Conservation (phyloP, 2,329 filamentous ascomycete species). For the Chaetomium sp. region DNA sequence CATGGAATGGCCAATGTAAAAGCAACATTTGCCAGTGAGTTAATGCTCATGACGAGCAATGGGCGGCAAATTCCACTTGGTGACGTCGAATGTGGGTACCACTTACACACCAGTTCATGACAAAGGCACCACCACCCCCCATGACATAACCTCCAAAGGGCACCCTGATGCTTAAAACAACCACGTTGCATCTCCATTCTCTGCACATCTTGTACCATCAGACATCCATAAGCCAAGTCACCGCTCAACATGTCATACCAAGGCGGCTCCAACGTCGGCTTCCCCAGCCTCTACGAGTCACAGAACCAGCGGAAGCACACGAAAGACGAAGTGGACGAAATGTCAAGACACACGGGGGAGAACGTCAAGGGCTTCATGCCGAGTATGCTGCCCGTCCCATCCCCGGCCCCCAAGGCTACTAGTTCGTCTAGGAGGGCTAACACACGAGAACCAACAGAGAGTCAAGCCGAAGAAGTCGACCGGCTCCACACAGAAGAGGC, state of each 20-base stretch:
- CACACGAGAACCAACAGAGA: conserved; percentile 18
- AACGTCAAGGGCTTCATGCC: conserved; percentile 32
- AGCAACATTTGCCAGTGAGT: background rate
- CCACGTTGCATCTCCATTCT: background rate
- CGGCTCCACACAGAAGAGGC: conserved; percentile 22
- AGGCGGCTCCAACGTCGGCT: conserved; percentile 30
- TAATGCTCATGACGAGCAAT: background rate
- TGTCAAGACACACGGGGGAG: conserved; percentile 25
- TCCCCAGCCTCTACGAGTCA: conserved; percentile 28
- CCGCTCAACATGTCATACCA: conserved; percentile 24
- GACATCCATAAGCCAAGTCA: background rate
- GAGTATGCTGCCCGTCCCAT: conserved; percentile 15
- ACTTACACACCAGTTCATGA: background rate
- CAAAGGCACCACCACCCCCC: background rate
- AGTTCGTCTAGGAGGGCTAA: background rate
- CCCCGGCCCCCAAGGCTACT: no score
- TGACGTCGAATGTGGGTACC: conserved; percentile 12
- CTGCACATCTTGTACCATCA: background rate
- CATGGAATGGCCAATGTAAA: background rate
- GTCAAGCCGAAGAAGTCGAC: conserved; percentile 26
- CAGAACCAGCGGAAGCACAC: conserved; percentile 29
- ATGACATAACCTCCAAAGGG: conserved; percentile 14
- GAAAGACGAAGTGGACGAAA: conserved; percentile 27
- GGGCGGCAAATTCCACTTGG: background rate
- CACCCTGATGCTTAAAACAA: background rate